Evolutionary conservation across 805 yeast species (phyloP).

Genomic region (Wickerhamiella qilinensis): DNA sequence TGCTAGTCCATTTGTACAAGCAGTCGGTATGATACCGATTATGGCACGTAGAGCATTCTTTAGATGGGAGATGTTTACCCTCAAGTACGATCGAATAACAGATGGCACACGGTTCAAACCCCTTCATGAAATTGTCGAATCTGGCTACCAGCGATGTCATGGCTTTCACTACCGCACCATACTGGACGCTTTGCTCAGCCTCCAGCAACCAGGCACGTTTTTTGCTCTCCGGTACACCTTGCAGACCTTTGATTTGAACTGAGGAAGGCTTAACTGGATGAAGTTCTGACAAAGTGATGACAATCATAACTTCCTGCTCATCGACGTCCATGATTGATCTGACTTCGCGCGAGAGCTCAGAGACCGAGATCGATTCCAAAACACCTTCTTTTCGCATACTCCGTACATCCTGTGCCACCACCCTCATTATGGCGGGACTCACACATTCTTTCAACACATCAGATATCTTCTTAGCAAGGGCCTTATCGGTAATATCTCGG

Average conservation of each 20-base stretch:
- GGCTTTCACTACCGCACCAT: conserved; percentile 39
- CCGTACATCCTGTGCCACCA: conserved; percentile 4
- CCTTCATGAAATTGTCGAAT: conserved; percentile 72
- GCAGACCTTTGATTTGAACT: conserved; percentile 60
- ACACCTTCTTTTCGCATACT: conserved; percentile 1
- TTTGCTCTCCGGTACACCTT: conserved; percentile 81
- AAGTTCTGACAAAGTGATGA: conserved; percentile 51
- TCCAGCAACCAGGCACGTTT: conserved; percentile 94
- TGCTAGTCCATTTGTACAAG: conserved; percentile 91
- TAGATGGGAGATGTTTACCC: conserved; percentile 80
- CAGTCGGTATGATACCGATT: conserved; percentile 95
- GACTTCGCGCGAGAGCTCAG: conserved; percentile 12
- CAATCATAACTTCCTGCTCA: conserved; percentile 24
- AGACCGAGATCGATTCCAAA: conserved; percentile 6
- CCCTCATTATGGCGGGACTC: conserved; percentile 9
- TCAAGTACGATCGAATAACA: conserved; percentile 86
- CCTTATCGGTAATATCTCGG: conserved; percentile 11
- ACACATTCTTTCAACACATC: conserved; percentile 4
- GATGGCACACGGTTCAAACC: conserved; percentile 93
- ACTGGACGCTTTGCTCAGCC: conserved; percentile 59
- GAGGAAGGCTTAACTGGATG: conserved; percentile 53
- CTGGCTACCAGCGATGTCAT: conserved; percentile 44
- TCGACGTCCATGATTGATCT: conserved; percentile 13
- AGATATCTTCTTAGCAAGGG: conserved; percentile 7
- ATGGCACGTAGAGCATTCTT: conserved; percentile 75